A percentile compares a stretch with the other conserved stretches of the same genome.
Conservation (phyloP, 148 eudicot genomes). For the Bassia scoparia region DNA sequence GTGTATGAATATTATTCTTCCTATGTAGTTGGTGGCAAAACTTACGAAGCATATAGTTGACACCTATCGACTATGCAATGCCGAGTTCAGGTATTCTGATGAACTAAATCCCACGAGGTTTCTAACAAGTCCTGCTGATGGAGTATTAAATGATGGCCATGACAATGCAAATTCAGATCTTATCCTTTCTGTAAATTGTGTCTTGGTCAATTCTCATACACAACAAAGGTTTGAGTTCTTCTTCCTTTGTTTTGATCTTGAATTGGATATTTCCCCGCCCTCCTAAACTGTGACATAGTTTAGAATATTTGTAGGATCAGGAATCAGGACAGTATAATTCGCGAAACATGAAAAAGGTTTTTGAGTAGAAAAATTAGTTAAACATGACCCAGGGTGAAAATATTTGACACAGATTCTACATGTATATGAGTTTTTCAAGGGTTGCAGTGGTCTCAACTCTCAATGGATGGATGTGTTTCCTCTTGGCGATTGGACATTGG, state of each 20-base stretch:
- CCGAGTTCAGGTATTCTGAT: constrained; percentile 62
- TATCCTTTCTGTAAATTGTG: constrained; percentile 62
- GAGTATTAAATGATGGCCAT: constrained; percentile 80
- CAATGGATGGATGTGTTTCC: no score
- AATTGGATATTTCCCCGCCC: neutral
- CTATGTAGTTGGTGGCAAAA: constrained; percentile 62
- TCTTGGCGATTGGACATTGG: no score
- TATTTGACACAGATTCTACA: neutral
- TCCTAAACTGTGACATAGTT: neutral
- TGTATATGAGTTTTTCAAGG: neutral
- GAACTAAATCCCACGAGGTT: constrained; percentile 82
- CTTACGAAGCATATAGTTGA: constrained; percentile 89
- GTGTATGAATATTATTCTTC: neutral
- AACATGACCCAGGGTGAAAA: neutral
- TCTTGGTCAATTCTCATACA: constrained; percentile 53
- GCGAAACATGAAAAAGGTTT: neutral
- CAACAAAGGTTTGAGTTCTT: constrained; percentile 48
- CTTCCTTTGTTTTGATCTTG: neutral
- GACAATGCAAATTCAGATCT: constrained; percentile 94
- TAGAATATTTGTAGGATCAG: neutral
- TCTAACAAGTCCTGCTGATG: constrained; percentile 79
- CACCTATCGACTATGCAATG: constrained; percentile 82
- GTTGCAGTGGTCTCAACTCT: neutral
- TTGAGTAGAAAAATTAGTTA: no score
- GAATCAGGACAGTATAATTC: neutral